phyloP scores from a whole-genome alignment of 192 early-diverging fungal species.

The Coemansia furcata region DNA sequence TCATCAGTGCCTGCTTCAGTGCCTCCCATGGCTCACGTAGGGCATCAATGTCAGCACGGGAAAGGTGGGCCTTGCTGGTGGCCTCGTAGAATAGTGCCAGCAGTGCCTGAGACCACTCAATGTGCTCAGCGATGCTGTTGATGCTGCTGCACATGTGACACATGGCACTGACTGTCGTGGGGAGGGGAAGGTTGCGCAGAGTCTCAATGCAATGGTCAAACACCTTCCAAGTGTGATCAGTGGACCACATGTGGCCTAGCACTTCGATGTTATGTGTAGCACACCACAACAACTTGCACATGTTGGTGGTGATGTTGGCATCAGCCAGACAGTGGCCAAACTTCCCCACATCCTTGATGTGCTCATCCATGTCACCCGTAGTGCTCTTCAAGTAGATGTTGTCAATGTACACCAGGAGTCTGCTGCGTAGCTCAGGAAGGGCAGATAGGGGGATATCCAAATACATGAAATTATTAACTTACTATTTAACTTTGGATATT shows the following conservation, averaged over 20 bases:
- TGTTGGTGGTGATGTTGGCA: constrained; percentile 15
- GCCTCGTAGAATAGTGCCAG: constrained; percentile 27
- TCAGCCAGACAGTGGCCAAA: background rate
- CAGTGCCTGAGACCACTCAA: constrained; percentile 14
- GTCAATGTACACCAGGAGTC: constrained; percentile 34
- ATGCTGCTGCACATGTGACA: constrained; percentile 16
- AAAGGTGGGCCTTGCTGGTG: background rate
- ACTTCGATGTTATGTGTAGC: constrained; percentile 6
- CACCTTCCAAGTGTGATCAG: background rate
- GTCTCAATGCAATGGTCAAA: constrained; percentile 19
- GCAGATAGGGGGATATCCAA: too few species aligned
- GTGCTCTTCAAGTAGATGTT: constrained; percentile 32
- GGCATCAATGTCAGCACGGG: background rate
- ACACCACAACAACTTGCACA: constrained; percentile 10
- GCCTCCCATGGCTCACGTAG: constrained; percentile 5
- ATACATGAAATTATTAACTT: too few species aligned
- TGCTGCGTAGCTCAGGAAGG: background rate
- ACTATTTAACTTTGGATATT: too few species aligned
- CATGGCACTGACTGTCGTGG: constrained; percentile 2
- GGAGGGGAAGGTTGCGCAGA: constrained; percentile 15
- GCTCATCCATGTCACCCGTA: background rate
- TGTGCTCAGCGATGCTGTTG: constrained; percentile 16
- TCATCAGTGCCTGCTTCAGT: constrained; percentile 7
- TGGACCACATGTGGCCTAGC: background rate
- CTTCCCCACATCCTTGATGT: constrained; percentile 12